Evolutionary conservation across 2,329 filamentous ascomycete genomes (phyloP), one percentile per base, ranked within the genome.

Genomic region (Apiospora saccharicola): DNA sequence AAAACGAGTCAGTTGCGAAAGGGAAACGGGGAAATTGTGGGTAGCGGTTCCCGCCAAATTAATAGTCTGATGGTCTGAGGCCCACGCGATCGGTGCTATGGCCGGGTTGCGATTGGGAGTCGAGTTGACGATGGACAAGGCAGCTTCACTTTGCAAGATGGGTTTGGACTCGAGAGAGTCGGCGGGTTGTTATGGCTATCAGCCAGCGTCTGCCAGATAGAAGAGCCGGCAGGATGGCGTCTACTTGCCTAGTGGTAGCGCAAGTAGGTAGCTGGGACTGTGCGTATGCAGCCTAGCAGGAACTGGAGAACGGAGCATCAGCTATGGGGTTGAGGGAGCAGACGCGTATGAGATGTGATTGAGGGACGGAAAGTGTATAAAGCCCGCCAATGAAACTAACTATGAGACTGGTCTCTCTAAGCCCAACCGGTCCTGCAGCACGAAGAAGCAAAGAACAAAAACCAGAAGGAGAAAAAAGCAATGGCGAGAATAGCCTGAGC

Each of bases 371-470:
- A 64, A 22, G 34, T 22, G 57, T 64, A 37, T 30, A 64, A 34
- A 41, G 34, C 57, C 57, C 8, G 30, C 57, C 57, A 41, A 64
- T 22, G 57, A 64, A 64, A 64, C 57, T 64, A 64, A 64, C 34
- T 64, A 24, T 41, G 57, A 64, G 57, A 64, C 57, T 41, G 19
- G 34, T 64, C 34, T 64, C 57, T 64, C 19, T 19, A 64, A 64
- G 57, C 57, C 34, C 57, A n/a, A n/a, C 57, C 19, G 34, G 34
- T 64, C 34, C 34, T 64, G n/a, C 57, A 12, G 24, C 34, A 64
- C 57, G 57, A 41, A 41, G 34, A 64, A 64, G 57, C 34, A 64
- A 41, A 64, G 57, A 64, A 64, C 57, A 64, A 64, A 64, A 64
- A 4, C 57, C 34, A 64, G 57, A 64, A 34, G 53, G 24, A 64